Evolutionary conservation across 306 rosid species (phyloP), one percentile per base, ranked within the genome.

Genomic region (Acacia melanoxylon): DNA sequence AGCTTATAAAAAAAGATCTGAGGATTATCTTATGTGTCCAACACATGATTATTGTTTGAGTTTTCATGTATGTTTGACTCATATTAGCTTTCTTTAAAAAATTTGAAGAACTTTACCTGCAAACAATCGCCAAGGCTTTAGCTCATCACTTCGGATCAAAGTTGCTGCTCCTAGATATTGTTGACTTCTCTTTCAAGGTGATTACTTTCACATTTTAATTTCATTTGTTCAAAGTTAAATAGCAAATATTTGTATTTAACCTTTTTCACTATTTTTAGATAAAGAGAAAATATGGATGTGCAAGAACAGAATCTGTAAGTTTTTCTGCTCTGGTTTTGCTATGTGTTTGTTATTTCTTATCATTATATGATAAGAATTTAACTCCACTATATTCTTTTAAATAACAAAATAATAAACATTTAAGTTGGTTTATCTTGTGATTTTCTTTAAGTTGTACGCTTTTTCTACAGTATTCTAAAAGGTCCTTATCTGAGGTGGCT

Each of bases 131-230:
- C 68, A 89, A 63, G 86, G 97, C 98, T 79, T 90, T 93, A 72
- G 97, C 98, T 15, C 91, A 86, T 86, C 15, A 29, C 85, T 95
- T 92, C 52, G 87, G 89, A 74, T 87, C 98, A 0, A 92, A 93
- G 90, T 83, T 95, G 88, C 89, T 95, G 80, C 63, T 93, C 87
- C 74, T 95, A 82, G 98, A 93, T 86, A 69, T 93, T 63, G 83
- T 78, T 16, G 93, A 90, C 83, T 92, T 93, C 80, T 93, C 99
- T 29, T 27, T 91, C 61, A 95, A 90, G 97, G 99, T 93, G 90
- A 78, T 59, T 19, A 73, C 62, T 61, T 41, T 56, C 20, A 15
- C 45, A 61, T 72, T 78, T 41, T 63, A 16, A 49, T 52, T 29
- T 54, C 10, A 35, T 88, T 83, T 76, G 15, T 88, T 84, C 76